phyloP scores from a whole-genome alignment of 441 rosid genomes.

The Biscutella laevigata region DNA sequence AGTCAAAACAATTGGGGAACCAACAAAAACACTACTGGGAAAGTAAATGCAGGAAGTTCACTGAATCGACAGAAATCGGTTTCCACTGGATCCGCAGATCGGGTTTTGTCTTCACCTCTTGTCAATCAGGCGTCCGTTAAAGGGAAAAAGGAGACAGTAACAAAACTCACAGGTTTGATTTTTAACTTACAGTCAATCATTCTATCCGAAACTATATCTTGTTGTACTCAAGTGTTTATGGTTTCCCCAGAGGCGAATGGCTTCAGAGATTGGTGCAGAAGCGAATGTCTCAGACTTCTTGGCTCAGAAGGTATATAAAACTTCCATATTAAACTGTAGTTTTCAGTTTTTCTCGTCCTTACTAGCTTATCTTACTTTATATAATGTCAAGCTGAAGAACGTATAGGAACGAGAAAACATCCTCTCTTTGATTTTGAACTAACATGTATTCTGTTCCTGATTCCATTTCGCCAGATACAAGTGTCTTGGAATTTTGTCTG shows the following conservation, averaged over 20 bases:
- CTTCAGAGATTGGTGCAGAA: constrained; percentile 92
- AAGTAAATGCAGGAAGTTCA: constrained; percentile 46
- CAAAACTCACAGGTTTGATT: constrained; percentile 64
- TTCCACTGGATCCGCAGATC: constrained; percentile 41
- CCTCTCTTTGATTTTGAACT: neutral
- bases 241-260: constrained; percentile 80
- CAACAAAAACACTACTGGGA: constrained; percentile 50
- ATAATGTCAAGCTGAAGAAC: no score
- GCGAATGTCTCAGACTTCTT: constrained; percentile 74
- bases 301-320: constrained; percentile 81
- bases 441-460: constrained; percentile 2
- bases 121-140: no score
- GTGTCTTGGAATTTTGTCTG: constrained; percentile 82
- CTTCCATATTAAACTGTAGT: neutral
- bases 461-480: constrained; percentile 53
- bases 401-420: neutral
- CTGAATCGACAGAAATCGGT: constrained; percentile 63
- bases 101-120: constrained; percentile 45
- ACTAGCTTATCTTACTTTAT: neutral
- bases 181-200: neutral
- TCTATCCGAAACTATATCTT: neutral
- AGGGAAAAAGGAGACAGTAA: constrained; percentile 51
- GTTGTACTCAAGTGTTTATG: constrained; percentile 11
- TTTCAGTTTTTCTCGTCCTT: neutral
- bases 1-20: constrained; percentile 66